Base-by-base conservation (phyloP, 441 rosid genomes). In the Pelargonium myrrhifolium region DNA sequence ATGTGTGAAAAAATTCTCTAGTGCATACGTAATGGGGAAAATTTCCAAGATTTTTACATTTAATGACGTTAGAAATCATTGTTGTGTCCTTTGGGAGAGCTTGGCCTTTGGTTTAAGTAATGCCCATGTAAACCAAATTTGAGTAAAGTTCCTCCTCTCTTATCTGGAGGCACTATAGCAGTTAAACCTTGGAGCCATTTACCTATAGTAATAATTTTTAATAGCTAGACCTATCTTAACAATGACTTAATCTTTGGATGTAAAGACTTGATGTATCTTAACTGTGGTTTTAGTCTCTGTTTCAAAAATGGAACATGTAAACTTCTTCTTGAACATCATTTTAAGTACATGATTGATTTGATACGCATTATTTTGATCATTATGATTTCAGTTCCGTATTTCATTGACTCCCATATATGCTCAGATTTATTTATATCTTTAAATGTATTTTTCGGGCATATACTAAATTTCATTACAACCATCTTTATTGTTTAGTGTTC, bases 401-500 rank as follows among this genome's bases (percentile, higher is more conserved):
- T 22, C 61, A 20, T 56, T 64, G 65, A 51, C 60, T 43, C 37
- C 14, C 7, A 68, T 65, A 61, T 40, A 31, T 66, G 62, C 9
- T 55, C 10, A 37, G 43, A 66, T 72, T 28, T 47, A 28, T 8
- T 17, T 56, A 21, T 4, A 56, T 56, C 22, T 21, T 9, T 14
- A 21, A 56, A 8, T 56, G 3, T 21, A 56, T 56, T 21, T 56
- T 56, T 56, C 12, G 12, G 12, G 47, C 53, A 26, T 12, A 62
- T 53, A 58, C 45, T 68, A 49, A 15, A 22, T 18, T 47, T 58
- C 35, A 42, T 65, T 72, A 31, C 47, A 59, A 66, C 72, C 39
- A 65, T 68, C 74, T 62, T 53, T 65, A 47, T 68, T 72, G 7
- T 73, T 21, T 86, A 87, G 97, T 90, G 95, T 71, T 91, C 87